Evolutionary conservation across 2,329 filamentous ascomycete species (phyloP).

Genomic region (Curvularia sp.): DNA sequence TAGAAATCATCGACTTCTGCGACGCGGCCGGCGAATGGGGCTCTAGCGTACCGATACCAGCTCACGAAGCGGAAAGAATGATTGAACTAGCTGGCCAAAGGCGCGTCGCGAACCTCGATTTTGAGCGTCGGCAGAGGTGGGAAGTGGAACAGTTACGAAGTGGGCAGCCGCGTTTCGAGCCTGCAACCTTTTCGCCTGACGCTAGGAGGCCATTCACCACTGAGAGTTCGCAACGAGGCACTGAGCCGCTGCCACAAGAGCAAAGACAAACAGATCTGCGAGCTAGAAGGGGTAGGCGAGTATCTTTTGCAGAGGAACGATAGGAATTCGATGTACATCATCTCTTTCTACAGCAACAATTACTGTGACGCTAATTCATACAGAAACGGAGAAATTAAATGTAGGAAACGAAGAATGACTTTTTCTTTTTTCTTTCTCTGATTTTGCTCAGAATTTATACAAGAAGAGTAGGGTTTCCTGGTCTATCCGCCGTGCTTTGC

Average conservation of each 20-base stretch:
- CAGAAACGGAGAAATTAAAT: conserved; percentile 1
- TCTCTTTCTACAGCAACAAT: background rate
- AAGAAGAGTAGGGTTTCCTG: background rate
- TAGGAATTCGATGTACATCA: background rate
- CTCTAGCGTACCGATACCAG: conserved; percentile 33
- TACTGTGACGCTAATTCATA: background rate
- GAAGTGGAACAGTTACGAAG: background rate
- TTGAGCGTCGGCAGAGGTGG: background rate
- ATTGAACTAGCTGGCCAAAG: conserved; percentile 28
- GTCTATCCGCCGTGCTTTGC: background rate
- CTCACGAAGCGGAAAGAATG: conserved; percentile 27
- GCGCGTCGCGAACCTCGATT: conserved; percentile 24
- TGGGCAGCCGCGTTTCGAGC: background rate
- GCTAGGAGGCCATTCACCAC: background rate
- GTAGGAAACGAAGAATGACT: background rate
- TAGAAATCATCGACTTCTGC: conserved; percentile 34
- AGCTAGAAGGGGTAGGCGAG: background rate
- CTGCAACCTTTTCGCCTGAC: background rate
- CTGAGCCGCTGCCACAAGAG: background rate
- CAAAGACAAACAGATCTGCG: background rate
- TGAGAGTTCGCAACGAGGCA: background rate
- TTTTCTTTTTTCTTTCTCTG: no score
- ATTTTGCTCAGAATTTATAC: no score
- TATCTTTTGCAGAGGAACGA: conserved; percentile 1
- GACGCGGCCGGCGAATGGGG: conserved; percentile 42